Base-by-base conservation (phyloP, 805 yeast genomes). In the Wickerhamomyces queroliae region DNA sequence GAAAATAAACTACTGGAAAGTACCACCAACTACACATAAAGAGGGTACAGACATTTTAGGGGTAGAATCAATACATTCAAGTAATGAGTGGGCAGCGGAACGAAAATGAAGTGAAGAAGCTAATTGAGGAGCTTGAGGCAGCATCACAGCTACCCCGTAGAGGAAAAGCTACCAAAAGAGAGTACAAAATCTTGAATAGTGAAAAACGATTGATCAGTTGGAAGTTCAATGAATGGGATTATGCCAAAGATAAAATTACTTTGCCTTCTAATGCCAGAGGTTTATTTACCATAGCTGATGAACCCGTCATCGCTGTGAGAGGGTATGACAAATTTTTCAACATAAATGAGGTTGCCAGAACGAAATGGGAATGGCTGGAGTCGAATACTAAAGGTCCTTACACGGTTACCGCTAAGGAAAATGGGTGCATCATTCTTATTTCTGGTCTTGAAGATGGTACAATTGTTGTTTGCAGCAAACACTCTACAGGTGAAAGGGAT, bases 261-360 rank as follows among this genome's bases (percentile, higher is more conserved):
- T 63, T 91, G 8, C 96, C 96, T 0, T 69, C 78, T 5, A 63
- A 78, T 37, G 95, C 97, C 0, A 70, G 99, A 40, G 99, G 99
- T 0, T 58, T 91, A 13, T 91, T 91, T 59, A 83, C 77, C 0
- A 34, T 63, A 5, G 63, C 66, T 7, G 63, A 62, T 13, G 47
- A 50, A 1, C 62, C 63, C 7, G 49, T 45, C 23, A 83, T 93
- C 18, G 78, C 78, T 2, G 79, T 81, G 2, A 67, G 99, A 49
- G 99, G 99, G 0, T 93, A 93, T 58, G 93, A 93, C 61, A 93
- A 93, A 62, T 93, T 93, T 61, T 93, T 88, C 72, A 91, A 85
- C 55, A 66, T 88, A 4, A 75, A 69, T 45, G 99, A 93, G 57
- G 69, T 73, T 2, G 47, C 62, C 0, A 46, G 46, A 6, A 82